phyloP scores from a whole-genome alignment of 257 asterid genomes.

The Euphrasia confusa region DNA sequence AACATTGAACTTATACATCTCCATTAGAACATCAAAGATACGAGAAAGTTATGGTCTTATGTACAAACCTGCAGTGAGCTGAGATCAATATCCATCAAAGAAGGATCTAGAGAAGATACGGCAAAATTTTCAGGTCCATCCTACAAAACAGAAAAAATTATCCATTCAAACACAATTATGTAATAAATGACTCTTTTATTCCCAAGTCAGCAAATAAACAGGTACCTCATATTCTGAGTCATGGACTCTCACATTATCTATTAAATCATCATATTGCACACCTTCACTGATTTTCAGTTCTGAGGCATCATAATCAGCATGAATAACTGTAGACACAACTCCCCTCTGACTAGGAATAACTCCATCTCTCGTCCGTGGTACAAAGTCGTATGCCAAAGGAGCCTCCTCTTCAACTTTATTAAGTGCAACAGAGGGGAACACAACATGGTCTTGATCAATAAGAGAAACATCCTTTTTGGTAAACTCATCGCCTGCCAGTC shows the following conservation, averaged over 20 bases:
- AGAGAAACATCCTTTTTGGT: conserved; percentile 73
- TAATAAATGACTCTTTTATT: conserved; percentile 17
- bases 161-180: background rate
- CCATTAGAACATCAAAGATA: conserved; percentile 14
- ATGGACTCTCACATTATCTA: conserved; percentile 48
- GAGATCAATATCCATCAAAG: conserved; percentile 61
- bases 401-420: conserved; percentile 56
- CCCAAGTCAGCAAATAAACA: conserved; percentile 9
- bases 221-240: conserved; percentile 66
- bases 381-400: conserved; percentile 50
- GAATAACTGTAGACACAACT: conserved; percentile 35
- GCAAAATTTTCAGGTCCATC: conserved; percentile 51
- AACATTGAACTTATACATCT: conserved; percentile 1
- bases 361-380: conserved; percentile 43
- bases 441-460: conserved; percentile 83
- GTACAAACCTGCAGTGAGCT: conserved; percentile 71
- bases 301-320: conserved; percentile 40
- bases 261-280: conserved; percentile 45
- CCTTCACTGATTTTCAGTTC: conserved; percentile 41
- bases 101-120: conserved; percentile 50
- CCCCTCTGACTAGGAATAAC: conserved; percentile 34
- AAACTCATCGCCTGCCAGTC: conserved; percentile 84
- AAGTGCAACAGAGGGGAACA: conserved; percentile 44
- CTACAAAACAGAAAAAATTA: conserved; percentile 32
- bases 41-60: conserved; percentile 11